Conservation (phyloP, 345 rosid species). For the Salix dunnii region DNA sequence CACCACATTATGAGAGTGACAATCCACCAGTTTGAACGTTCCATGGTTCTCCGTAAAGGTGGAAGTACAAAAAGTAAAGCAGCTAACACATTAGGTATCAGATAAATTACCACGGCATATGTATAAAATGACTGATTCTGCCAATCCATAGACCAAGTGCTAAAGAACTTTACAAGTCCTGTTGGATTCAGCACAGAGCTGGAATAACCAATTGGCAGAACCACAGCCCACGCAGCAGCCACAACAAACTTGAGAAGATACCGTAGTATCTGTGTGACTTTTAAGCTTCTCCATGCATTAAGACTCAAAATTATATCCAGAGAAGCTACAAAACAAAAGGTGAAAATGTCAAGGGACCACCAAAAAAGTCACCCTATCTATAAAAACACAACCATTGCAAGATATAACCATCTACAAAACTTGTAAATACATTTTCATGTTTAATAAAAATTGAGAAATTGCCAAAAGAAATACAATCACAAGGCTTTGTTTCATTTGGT, state of each 20-base stretch:
- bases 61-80: conserved; percentile 72
- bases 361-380: background rate
- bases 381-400: background rate
- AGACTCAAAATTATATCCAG: conserved; percentile 79
- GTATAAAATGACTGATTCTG: conserved; percentile 52
- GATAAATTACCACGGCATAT: conserved; percentile 74
- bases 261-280: conserved; percentile 67
- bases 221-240: conserved; percentile 83
- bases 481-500: background rate
- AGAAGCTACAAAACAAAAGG: conserved; percentile 45
- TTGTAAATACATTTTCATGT: background rate
- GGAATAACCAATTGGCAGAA: conserved; percentile 74
- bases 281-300: conserved; percentile 84
- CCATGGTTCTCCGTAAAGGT: conserved; percentile 69
- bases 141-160: conserved; percentile 64
- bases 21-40: conserved; percentile 75
- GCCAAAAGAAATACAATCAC: conserved; percentile 8
- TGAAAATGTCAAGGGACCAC: conserved; percentile 8
- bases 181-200: conserved; percentile 69
- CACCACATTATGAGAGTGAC: conserved; percentile 89
- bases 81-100: conserved; percentile 74
- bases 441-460: conserved; percentile 6
- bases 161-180: conserved; percentile 65
- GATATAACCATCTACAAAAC: conserved; percentile 7
- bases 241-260: conserved; percentile 68